Base-by-base conservation (phyloP, 2,329 filamentous ascomycete genomes). In the Sporothrix inflata region DNA sequence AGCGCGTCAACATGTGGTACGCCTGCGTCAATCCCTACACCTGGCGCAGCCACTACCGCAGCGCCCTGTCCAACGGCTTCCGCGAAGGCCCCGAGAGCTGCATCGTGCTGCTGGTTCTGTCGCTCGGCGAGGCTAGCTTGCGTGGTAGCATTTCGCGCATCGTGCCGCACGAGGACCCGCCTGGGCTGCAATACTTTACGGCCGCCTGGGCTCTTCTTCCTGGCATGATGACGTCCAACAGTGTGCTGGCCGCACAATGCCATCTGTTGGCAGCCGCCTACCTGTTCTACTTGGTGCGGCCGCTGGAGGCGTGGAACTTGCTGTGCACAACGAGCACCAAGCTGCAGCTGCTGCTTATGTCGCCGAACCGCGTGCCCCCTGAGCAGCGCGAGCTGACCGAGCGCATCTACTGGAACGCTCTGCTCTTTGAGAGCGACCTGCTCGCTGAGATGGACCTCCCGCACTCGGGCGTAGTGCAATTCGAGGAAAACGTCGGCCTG, bases 11-110 rank as follows among this genome's bases (percentile, higher is more conserved):
- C 75, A 86, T 94, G 3, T 95, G 93, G 91, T 95, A 95, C 77
- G 92, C 93, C 11, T 94, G 92, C 76, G 92, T 96, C 45, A 94
- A 94, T 78, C 92, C 92, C 0, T 92, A 92, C 79, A 92, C 90
- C 1, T 96, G 93, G 92, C 85, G 88, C 55, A 89, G 86, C 73
- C 91, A 94, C 78, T 94, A 94, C 78, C 88, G 90, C 38, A 91
- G 87, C 4, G 93, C 93, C 0, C 85, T 94, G 7, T 91, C 91
- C 2, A 91, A 91, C 75, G 90, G 91, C 0, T 94, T 95, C 76
- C 87, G 91, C 49, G 91, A 94, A 76, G 92, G 93, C 0, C 89
- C 92, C 0, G 92, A 95, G 78, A 94, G 92, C 78, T 96, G 93
- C 77, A 91, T 95, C 74, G 92, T 94, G 16, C 84, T 95, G 51